Percentiles rank a stretch among this genome's conserved stretches.
phyloP scores from a whole-genome alignment of 2,329 filamentous ascomycete species.

The Chalara sp. region DNA sequence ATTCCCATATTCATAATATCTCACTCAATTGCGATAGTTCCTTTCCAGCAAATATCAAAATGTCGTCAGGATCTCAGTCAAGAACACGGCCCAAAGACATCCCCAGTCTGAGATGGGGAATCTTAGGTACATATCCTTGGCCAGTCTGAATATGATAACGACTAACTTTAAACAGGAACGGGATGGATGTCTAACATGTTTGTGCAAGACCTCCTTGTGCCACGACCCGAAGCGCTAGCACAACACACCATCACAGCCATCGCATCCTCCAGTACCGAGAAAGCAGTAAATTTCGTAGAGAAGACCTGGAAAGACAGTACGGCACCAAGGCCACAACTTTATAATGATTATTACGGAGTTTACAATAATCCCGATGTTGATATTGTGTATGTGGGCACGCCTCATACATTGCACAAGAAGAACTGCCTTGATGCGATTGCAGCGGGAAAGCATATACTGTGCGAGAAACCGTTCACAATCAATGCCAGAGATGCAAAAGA shows the following conservation, averaged over 20 bases:
- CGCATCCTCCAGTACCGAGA: conserved; percentile 33
- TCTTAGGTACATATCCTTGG: no score
- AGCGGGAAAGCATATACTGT: conserved; percentile 59
- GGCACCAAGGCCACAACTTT: not conserved
- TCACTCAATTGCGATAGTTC: no score
- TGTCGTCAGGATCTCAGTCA: no score
- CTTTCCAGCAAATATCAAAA: no score
- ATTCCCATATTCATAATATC: no score
- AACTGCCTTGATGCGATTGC: conserved; percentile 55
- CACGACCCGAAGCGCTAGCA: conserved; percentile 29
- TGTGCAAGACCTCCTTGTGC: conserved; percentile 33
- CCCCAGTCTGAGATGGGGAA: no score
- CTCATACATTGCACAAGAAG: conserved; percentile 63
- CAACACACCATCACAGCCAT: conserved; percentile 37
- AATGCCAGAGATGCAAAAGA: conserved; percentile 55
- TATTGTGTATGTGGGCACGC: conserved; percentile 61
- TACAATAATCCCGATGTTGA: conserved; percentile 56
- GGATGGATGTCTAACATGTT: conserved; percentile 41
- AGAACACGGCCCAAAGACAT: no score
- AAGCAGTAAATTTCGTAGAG: conserved; percentile 32
- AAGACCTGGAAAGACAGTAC: conserved; percentile 20
- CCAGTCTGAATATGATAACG: no score
- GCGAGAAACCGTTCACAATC: conserved; percentile 63
- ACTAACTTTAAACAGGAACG: conserved; percentile 15
- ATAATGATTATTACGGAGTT: conserved; percentile 25